Conservation (phyloP, 805 yeast species). For the Danielia oregonensis region DNA sequence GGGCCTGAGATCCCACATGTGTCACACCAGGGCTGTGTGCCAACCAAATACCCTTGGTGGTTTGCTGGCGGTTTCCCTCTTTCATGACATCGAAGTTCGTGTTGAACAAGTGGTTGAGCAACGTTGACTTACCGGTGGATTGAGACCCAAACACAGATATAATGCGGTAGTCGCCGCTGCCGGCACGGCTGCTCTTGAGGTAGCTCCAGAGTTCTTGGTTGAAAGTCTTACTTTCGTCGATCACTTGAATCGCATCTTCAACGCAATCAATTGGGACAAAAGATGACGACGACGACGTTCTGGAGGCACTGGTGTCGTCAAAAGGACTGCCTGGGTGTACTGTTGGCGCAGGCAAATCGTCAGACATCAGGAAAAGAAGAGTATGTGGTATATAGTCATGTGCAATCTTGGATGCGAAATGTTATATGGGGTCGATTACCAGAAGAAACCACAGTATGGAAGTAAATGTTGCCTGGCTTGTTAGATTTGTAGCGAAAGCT, state of each 20-base stretch:
- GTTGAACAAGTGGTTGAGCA: conserved; percentile 79
- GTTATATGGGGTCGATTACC: too few species aligned
- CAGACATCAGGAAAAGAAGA: neutral
- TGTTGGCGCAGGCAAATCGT: neutral
- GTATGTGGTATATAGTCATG: too few species aligned
- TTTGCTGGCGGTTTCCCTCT: conserved; percentile 79
- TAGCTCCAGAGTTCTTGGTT: conserved; percentile 22
- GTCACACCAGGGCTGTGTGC: conserved; percentile 36
- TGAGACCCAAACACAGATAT: conserved; percentile 97
- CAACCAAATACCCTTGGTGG: conserved; percentile 52
- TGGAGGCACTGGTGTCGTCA: neutral
- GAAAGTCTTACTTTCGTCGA: conserved; percentile 58
- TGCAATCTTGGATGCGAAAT: too few species aligned
- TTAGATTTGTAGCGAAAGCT: too few species aligned
- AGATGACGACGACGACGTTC: conserved; percentile 32
- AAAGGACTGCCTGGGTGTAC: neutral
- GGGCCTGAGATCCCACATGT: conserved; percentile 5
- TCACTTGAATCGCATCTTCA: conserved; percentile 53
- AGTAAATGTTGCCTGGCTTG: too few species aligned
- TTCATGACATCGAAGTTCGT: conserved; percentile 89
- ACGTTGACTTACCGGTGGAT: conserved; percentile 92
- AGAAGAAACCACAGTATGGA: too few species aligned
- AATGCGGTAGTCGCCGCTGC: conserved; percentile 68
- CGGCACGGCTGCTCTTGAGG: conserved; percentile 4
- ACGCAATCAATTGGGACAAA: conserved; percentile 37